These are phyloP conservation scores for Paratinospora sagittata DNA, from an alignment of 164 flowering plant genomes.

Conservation along the genomic window DNA sequence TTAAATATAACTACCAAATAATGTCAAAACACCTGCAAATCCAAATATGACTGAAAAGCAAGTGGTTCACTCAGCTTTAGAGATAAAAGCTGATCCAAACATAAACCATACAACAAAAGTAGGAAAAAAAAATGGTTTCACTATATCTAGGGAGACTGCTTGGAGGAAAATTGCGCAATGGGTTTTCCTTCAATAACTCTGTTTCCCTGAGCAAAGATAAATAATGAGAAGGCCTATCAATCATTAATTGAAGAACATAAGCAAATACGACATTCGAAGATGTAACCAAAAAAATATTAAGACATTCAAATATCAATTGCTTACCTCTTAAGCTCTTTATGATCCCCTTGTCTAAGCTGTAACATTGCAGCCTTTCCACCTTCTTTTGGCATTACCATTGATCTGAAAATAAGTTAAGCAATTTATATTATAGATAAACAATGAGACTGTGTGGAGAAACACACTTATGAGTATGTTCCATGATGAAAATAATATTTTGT, in stretches of 20 bases:
- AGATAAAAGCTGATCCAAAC: constrained; percentile 14
- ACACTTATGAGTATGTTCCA: no score
- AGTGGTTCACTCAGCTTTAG: constrained; percentile 14
- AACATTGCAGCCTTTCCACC: constrained; percentile 34
- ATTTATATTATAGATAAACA: no score
- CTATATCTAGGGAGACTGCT: constrained; percentile 74
- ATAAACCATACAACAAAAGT: not conserved
- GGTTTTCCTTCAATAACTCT: constrained; percentile 70
- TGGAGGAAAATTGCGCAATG: constrained; percentile 72
- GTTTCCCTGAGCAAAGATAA: constrained; percentile 55
- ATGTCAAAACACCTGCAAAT: not conserved
- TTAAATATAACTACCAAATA: not conserved
- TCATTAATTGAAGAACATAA: not conserved
- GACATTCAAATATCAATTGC: constrained; percentile 10
- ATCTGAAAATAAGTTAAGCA: no score
- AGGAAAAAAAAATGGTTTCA: not conserved
- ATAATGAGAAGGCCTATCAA: not conserved
- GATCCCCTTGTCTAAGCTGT: constrained; percentile 50
- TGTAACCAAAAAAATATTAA: no score
- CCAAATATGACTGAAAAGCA: not conserved
- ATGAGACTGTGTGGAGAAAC: no score
- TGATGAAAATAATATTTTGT: no score
- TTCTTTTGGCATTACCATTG: constrained; percentile 14
- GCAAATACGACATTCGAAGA: not conserved
- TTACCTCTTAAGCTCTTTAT: constrained; percentile 53